Base-by-base conservation (phyloP, 352 stramenopile species). In the Globisporangium sylvaticum region DNA sequence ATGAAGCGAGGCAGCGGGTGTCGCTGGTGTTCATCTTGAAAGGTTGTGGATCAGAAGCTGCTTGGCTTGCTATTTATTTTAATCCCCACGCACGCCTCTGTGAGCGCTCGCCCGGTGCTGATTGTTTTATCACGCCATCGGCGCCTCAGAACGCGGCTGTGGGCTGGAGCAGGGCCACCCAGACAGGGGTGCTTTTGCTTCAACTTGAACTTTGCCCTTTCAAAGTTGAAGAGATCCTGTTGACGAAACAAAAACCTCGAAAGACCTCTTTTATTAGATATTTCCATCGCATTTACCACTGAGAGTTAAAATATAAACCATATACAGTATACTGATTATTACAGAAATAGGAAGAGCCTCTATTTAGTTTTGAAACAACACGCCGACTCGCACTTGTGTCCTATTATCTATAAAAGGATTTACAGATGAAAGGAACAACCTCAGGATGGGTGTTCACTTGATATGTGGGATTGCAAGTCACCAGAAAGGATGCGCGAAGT, bases 191-290 rank as follows among this genome's bases (percentile, higher is more conserved):
- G 31, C 31, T 15, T 15, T 15, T 42, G 34, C 34, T 42, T 42
- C 34, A 32, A 61, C 55, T 61, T 61, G 55, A 61, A 61, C 31
- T 24, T 61, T 61, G 31, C 9, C 55, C 27, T 42, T 46, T 60
- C 55, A 25, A 12, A 7, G 29, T 61, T 61, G 55, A 61, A 61
- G 55, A 29, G 29, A 61, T 61, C 55, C 25, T 61, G 31, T 61
- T 61, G 55, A 61, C 55, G 55, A 61, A 61, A 61, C 55, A 61
- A 48, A 48, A 61, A 3, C 14, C 24, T 10, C 14, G 32, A 20
- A 22, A 39, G 15, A 46, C 39, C 4, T 46, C 15, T 18, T 46
- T n/a, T 46, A 46, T 0, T 46, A 20, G 39, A 20, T 46, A 7
- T 2, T 1, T 46, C 39, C 15, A n/a, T 46, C 12, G 8, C n/a